These are phyloP conservation scores for Fusarium acutatum DNA, from an alignment of 2,329 filamentous ascomycete genomes.

Conservation along the genomic window DNA sequence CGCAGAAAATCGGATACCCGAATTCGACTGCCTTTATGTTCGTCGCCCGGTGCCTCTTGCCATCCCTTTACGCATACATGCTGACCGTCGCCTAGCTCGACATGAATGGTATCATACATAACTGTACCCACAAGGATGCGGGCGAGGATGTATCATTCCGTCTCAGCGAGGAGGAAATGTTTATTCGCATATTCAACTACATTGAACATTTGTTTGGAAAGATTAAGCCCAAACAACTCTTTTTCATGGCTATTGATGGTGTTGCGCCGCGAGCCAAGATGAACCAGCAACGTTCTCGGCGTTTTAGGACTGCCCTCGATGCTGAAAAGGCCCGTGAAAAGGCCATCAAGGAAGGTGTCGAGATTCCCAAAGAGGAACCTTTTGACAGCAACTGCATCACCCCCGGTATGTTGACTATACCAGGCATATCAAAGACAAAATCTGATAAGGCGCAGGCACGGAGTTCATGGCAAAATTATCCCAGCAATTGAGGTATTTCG, in stretches of 20 bases:
- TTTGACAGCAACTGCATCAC: constrained; percentile 99
- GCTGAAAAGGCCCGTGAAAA: constrained; percentile 90
- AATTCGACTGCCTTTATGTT: constrained; percentile 96
- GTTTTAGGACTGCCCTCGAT: constrained; percentile 94
- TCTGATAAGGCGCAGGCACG: constrained; percentile 61
- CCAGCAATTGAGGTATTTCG: constrained; percentile 94
- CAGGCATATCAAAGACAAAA: neutral
- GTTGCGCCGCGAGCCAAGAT: constrained; percentile 98
- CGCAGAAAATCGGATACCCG: constrained; percentile 97
- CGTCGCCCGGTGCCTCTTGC: constrained; percentile 41
- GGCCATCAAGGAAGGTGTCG: constrained; percentile 85
- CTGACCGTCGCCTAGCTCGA: constrained; percentile 66
- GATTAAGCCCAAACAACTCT: constrained; percentile 97
- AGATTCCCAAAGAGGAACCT: constrained; percentile 93
- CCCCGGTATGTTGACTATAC: constrained; percentile 64
- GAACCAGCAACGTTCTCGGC: constrained; percentile 97
- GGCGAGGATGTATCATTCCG: constrained; percentile 87
- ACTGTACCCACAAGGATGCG: constrained; percentile 97
- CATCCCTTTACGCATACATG: constrained; percentile 4
- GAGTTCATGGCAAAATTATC: constrained; percentile 98
- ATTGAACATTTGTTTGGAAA: constrained; percentile 99
- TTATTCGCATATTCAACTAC: constrained; percentile 99
- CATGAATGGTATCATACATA: constrained; percentile 99
- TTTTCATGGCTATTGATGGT: constrained; percentile 99
- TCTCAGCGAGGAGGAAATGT: constrained; percentile 98